Base-by-base conservation (phyloP, 1,284 basidiomycete genomes). In the Ceratobasidium sp. region DNA sequence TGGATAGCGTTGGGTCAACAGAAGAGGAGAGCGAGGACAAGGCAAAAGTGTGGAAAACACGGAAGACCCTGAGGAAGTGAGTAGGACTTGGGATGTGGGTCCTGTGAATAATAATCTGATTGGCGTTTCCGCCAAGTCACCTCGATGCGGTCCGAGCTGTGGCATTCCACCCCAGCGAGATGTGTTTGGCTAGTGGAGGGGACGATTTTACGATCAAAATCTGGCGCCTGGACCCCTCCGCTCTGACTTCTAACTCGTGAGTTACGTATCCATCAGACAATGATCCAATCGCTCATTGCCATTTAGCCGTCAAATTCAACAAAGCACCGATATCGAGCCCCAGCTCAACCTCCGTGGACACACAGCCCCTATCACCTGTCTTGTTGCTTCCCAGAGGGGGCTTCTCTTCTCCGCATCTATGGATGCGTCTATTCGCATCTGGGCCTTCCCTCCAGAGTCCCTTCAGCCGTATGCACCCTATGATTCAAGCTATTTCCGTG, bases 131-230 rank as follows among this genome's bases (percentile, higher is more conserved):
- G 76, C 77, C 38, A 53, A 96, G 94, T 80, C 96, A 99, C 80
- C 84, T 98, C 75, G 96, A 98, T 80, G 89, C 94, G 30, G 95
- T 98, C 42, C 89, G 95, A 60, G 90, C 94, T 11, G 84, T 98
- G 28, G 89, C 92, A 0, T 96, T 97, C 84, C 92, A 95, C 79
- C 91, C 91, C 0, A 89, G 84, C 38, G 92, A 94, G 76, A 82
- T 94, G 61, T 88, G 90, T 74, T 83, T 98, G 53, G 94, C 93
- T 11, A 95, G 93, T 51, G 96, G 92, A 46, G 93, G 94, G 48
- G 96, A 98, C 80, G 97, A 99, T 79, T 92, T 88, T 79, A 96
- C 95, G 14, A 90, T 99, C 76, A 99, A 98, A 82, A 88, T 98
- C 74, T 99, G 96, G 96, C 86, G 92, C 75, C 86, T 95, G 83